Conservation (phyloP, 371 early-diverging fungal genomes). For the Lichtheimia ramosa region DNA sequence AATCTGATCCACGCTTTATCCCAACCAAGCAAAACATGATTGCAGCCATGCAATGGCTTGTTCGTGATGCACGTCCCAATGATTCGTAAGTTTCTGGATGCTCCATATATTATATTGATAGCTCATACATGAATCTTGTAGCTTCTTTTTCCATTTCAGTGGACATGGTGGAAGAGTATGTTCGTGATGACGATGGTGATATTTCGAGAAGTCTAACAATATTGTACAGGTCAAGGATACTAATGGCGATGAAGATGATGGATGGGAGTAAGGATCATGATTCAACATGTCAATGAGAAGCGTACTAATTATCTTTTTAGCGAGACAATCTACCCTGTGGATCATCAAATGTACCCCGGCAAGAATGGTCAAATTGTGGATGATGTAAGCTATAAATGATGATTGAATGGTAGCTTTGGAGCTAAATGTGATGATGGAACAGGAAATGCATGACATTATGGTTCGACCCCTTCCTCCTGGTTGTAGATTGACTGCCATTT, state of each 20-base stretch:
- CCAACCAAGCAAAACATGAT: conserved; percentile 88
- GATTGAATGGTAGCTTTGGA: neutral
- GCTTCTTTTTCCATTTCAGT: conserved; percentile 86
- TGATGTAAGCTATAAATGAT: conserved; percentile 53
- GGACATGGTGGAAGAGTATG: conserved; percentile 84
- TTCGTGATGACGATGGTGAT: too few relatives aligned
- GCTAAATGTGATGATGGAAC: neutral
- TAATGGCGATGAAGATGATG: conserved; percentile 89
- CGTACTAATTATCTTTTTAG: neutral
- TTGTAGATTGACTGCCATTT: conserved; percentile 80
- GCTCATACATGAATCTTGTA: conserved; percentile 10
- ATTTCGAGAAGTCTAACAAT: too few relatives aligned
- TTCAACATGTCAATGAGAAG: neutral
- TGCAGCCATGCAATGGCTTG: conserved; percentile 89
- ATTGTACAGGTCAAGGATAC: conserved; percentile 41
- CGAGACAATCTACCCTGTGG: conserved; percentile 75
- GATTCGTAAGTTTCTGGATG: conserved; percentile 62
- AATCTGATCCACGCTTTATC: conserved; percentile 56
- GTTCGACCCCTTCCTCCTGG: conserved; percentile 85
- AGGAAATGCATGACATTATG: conserved; percentile 76
- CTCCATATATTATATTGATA: neutral
- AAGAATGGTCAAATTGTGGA: conserved; percentile 82
- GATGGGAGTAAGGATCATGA: conserved; percentile 37
- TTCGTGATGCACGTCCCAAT: conserved; percentile 74
- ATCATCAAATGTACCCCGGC: conserved; percentile 57